phyloP scores from a whole-genome alignment of 2,329 filamentous ascomycete species.

The Lachnellula suecica region DNA sequence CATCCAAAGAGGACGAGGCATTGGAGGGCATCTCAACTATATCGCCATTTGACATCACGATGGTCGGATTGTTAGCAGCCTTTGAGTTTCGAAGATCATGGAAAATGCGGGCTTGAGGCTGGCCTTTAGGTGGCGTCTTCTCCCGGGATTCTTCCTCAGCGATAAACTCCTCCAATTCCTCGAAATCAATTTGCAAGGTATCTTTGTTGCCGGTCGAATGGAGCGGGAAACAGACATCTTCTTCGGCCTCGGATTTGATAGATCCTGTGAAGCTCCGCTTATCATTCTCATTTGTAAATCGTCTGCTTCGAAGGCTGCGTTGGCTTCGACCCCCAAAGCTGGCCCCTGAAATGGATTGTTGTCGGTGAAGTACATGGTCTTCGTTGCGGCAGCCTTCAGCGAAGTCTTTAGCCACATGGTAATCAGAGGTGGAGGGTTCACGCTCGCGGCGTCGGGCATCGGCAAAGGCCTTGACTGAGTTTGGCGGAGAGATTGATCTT shows the following conservation, averaged over 20 bases:
- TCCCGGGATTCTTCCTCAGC: conserved; percentile 57
- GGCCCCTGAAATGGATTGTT: conserved; percentile 58
- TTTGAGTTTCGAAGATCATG: conserved; percentile 30
- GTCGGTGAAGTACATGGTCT: conserved; percentile 63
- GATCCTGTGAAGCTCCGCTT: conserved; percentile 59
- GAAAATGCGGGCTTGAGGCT: conserved; percentile 31
- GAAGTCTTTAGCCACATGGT: conserved; percentile 94
- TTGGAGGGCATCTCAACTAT: conserved; percentile 51
- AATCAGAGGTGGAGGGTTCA: conserved; percentile 56
- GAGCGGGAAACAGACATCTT: conserved; percentile 85
- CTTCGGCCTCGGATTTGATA: conserved; percentile 68
- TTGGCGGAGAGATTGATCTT: conserved; percentile 82
- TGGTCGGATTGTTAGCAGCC: conserved; percentile 8
- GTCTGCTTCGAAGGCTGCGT: conserved; percentile 53
- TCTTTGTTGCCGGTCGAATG: conserved; percentile 68
- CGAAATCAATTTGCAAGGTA: conserved; percentile 84
- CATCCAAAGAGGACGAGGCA: conserved; percentile 43
- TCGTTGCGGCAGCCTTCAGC: conserved; percentile 80
- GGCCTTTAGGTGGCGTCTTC: conserved; percentile 31
- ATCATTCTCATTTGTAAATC: conserved; percentile 62
- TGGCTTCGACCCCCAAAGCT: conserved; percentile 64
- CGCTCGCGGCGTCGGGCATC: conserved; percentile 84
- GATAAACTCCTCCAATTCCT: conserved; percentile 91
- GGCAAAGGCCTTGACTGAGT: conserved; percentile 96
- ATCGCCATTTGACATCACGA: conserved; percentile 53